phyloP scores from a whole-genome alignment of 2,329 filamentous ascomycete genomes.

The Coleophoma crateriformis region DNA sequence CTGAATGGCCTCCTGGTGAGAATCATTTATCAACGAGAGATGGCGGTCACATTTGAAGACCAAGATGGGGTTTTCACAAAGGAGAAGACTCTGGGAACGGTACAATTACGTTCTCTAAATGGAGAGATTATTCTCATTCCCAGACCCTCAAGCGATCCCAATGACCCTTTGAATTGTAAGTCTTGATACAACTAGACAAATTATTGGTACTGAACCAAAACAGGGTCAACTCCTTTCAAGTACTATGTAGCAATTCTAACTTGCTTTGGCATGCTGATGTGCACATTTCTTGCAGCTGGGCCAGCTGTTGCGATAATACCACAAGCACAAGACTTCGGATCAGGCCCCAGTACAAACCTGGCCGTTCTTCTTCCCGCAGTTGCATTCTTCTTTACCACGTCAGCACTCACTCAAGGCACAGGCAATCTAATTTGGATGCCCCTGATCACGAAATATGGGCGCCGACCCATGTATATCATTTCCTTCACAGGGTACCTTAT shows the following conservation, averaged over 20 bases:
- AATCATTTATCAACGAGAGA: slow-evolving; percentile 1
- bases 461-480: slow-evolving; percentile 13
- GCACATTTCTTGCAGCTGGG: slow-evolving; percentile 7
- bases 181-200: neutral
- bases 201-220: neutral
- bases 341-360: slow-evolving; percentile 4
- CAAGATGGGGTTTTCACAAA: neutral
- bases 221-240: slow-evolving; percentile 8
- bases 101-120: slow-evolving; percentile 10
- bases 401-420: slow-evolving; percentile 11
- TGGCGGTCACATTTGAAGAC: slow-evolving; percentile 1
- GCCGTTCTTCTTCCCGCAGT: slow-evolving; percentile 5
- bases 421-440: slow-evolving; percentile 13
- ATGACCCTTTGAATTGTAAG: slow-evolving; percentile 31
- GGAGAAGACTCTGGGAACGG: slow-evolving; percentile 8
- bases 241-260: slow-evolving; percentile 6
- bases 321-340: slow-evolving; percentile 10
- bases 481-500: slow-evolving; percentile 38
- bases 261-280: slow-evolving; percentile 10
- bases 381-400: slow-evolving; percentile 12
- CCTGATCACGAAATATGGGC: slow-evolving; percentile 14
- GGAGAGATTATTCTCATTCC: slow-evolving; percentile 23
- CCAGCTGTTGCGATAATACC: slow-evolving; percentile 6
- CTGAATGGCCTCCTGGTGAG: slow-evolving; percentile 5
- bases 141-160: slow-evolving; percentile 26